Evolutionary conservation across 2,329 filamentous ascomycete genomes (phyloP), one percentile per base, ranked within the genome.

Genomic region (Sporothrix pallida): DNA sequence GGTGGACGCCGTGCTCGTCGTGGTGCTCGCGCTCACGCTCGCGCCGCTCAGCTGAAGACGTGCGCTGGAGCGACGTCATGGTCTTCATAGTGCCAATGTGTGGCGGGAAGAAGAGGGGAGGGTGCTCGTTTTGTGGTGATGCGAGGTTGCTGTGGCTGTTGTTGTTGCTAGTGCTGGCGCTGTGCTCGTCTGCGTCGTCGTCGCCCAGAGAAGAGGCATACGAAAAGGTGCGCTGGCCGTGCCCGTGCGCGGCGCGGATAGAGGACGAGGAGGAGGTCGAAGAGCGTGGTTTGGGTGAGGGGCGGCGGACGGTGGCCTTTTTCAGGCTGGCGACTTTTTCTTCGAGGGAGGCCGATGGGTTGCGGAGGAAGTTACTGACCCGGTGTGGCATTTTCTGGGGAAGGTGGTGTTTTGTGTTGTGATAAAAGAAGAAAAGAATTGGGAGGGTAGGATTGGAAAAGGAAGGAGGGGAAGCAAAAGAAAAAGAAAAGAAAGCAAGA

Each of bases 301-400:
- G 75, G 74, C 80, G 76, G 77, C 81, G 78, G 76, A 80, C 75
- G 76, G 79, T 78, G 42, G 78, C 79, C 74, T 82, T 85, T 76
- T 87, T 87, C 77, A 87, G 83, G 78, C 82, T 84, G 73, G 85
- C 82, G 76, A 88, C 86, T 74, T 81, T 80, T 80, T 83, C 85
- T 79, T 87, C 86, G 17, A 82, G 62, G 4, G 79, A 78, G 54
- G 76, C 80, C 76, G 86, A 86, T n/a, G 87, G 86, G 75, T 83
- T 84, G 77, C 87, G 86, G 77, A 89, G 84, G 81, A 90, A 89
- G 79, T 84, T 86, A 79, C 85, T 82, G 76, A 90, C 87, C 75
- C 85, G 83, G 82, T 89, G 86, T 79, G 87, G 87, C 88, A 89
- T 90, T 75, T 76, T 76, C 48, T n/a, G 42, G 50, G 60, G 12